A percentile compares a stretch with the other conserved stretches of the same genome.
Evolutionary conservation across 1,139 yeast genomes (phyloP).

Genomic region (Schwanniomyces etchellsii): DNA sequence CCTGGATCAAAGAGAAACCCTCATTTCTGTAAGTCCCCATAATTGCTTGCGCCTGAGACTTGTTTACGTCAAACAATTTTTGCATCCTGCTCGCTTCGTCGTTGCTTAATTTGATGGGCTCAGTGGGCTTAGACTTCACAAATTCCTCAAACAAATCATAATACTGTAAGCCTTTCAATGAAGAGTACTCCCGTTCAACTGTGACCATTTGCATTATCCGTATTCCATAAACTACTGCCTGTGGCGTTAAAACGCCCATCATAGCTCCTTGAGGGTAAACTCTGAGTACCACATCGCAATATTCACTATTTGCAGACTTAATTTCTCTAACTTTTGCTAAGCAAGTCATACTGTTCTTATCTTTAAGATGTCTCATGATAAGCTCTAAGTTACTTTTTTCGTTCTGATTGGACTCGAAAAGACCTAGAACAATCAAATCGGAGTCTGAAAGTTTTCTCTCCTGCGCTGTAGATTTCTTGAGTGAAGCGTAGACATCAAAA

Average conservation of each 20-base stretch:
- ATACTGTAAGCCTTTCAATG: slow-evolving; percentile 74
- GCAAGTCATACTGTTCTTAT: slow-evolving; percentile 40
- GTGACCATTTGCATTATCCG: slow-evolving; percentile 84
- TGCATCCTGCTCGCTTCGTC: slow-evolving; percentile 34
- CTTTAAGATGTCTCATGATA: slow-evolving; percentile 20
- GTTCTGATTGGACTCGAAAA: slow-evolving; percentile 22
- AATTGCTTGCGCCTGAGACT: slow-evolving; percentile 88
- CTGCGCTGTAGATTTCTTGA: slow-evolving; percentile 45
- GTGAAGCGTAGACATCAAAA: slow-evolving; percentile 81
- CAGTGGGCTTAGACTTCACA: slow-evolving; percentile 57
- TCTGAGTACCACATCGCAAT: slow-evolving; percentile 68
- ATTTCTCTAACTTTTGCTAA: slow-evolving; percentile 75
- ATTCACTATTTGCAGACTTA: slow-evolving; percentile 58
- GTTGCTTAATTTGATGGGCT: slow-evolving; percentile 28
- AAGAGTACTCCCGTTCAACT: slow-evolving; percentile 85
- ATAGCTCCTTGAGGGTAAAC: slow-evolving; percentile 49
- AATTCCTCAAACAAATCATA: slow-evolving; percentile 69
- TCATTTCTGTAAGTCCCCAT: slow-evolving; percentile 58
- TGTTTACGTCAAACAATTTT: slow-evolving; percentile 57
- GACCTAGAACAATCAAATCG: slow-evolving; percentile 69
- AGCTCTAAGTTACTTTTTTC: not conserved
- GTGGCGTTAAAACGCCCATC: slow-evolving; percentile 55
- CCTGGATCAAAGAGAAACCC: slow-evolving; percentile 92
- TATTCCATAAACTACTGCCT: slow-evolving; percentile 59
- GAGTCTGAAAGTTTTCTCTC: slow-evolving; percentile 63